Evolutionary conservation across 768 basidiomycete genomes (phyloP).

Genomic region (Sporobolomyces phaffii): DNA sequence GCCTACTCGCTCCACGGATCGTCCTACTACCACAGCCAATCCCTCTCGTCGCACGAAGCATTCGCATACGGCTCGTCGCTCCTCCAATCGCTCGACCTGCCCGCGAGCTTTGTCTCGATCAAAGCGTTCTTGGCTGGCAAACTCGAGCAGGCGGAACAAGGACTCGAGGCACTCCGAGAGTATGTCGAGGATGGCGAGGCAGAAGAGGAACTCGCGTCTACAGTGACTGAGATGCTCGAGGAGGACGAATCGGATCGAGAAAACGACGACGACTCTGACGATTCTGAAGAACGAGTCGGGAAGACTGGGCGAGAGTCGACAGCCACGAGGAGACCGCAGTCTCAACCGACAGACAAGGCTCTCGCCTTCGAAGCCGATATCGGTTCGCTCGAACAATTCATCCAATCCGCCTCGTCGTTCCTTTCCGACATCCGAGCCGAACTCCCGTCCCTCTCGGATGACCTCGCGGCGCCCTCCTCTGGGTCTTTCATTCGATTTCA

Average conservation of each 20-base stretch:
- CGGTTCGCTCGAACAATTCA: constrained; percentile 21
- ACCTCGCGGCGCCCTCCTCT: not conserved
- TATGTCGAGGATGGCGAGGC: constrained; percentile 28
- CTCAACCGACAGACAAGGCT: not conserved
- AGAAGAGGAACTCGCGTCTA: constrained; percentile 4
- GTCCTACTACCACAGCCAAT: not conserved
- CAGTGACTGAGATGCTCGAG: not conserved
- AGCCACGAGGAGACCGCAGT: too few relatives aligned
- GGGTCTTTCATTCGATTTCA: constrained; percentile 5
- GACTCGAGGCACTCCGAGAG: constrained; percentile 1
- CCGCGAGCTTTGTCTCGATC: constrained; percentile 4
- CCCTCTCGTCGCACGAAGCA: not conserved
- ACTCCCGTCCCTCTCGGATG: constrained; percentile 20
- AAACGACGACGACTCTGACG: constrained; percentile 12
- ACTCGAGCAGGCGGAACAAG: constrained; percentile 25
- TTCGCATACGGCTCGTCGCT: constrained; percentile 20
- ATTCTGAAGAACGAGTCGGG: not conserved
- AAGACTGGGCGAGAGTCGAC: not conserved
- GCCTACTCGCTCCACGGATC: constrained; percentile 16
- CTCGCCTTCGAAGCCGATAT: constrained; percentile 1
- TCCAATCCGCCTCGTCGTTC: constrained; percentile 27
- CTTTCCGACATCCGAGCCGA: constrained; percentile 29
- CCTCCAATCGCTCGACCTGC: constrained; percentile 32
- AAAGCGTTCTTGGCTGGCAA: constrained; percentile 17
- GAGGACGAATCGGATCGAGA: constrained; percentile 18